Percentiles rank a stretch among this genome's conserved stretches.
Conservation (phyloP, 2,329 filamentous ascomycete genomes). For the Pseudogymnoascus sp. region DNA sequence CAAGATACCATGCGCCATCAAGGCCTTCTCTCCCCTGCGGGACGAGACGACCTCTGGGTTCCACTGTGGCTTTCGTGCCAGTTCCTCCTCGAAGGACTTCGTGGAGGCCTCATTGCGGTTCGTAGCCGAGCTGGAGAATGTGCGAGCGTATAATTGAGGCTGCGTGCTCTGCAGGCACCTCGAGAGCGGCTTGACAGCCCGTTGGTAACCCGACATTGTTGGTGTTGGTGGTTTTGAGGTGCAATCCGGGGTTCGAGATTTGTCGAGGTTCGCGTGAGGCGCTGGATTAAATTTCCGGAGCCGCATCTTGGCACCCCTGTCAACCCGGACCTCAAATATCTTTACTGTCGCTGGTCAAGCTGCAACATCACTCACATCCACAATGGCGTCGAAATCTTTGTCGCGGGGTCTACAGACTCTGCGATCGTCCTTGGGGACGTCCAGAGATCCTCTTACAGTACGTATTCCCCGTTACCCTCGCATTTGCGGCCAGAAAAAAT, state of each 20-base stretch:
- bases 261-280: slow-evolving; percentile 1
- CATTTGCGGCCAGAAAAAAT: slow-evolving; percentile 1
- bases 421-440: slow-evolving; percentile 17
- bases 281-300: slow-evolving; percentile 20
- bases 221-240: not conserved
- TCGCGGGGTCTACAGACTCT: slow-evolving; percentile 22
- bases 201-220: slow-evolving; percentile 51
- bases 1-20: slow-evolving; percentile 59
- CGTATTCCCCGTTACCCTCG: slow-evolving; percentile 9
- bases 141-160: slow-evolving; percentile 19
- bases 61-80: slow-evolving; percentile 33
- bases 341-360: slow-evolving; percentile 13
- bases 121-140: slow-evolving; percentile 25
- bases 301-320: slow-evolving; percentile 8
- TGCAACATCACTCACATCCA: slow-evolving; percentile 12
- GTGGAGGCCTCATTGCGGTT: slow-evolving; percentile 26
- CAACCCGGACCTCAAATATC: slow-evolving; percentile 13
- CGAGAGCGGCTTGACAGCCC: slow-evolving; percentile 47
- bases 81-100: slow-evolving; percentile 27
- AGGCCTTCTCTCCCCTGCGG: slow-evolving; percentile 53
- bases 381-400: slow-evolving; percentile 27
- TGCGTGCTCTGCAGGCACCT: slow-evolving; percentile 40
- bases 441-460: slow-evolving; percentile 33
- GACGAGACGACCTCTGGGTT: slow-evolving; percentile 63
- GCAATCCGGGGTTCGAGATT: slow-evolving; percentile 1